Conservation (phyloP, 331 rosid genomes). For the Saraca asoca region DNA sequence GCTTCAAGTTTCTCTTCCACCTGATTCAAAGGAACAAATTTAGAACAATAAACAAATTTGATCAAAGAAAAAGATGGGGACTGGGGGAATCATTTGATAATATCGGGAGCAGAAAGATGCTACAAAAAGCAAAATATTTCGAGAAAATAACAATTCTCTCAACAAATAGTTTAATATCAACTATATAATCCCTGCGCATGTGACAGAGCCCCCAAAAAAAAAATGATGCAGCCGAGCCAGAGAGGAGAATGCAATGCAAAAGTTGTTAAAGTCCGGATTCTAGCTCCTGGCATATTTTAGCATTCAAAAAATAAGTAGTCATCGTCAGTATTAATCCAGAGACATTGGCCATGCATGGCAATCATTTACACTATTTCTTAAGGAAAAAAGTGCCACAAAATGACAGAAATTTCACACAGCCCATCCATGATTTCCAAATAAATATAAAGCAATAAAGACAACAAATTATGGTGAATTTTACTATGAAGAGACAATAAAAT, state of each 20-base stretch:
- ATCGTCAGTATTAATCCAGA: background rate
- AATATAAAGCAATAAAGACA: background rate
- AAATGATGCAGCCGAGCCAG: background rate
- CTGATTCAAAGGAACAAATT: slow-evolving; percentile 46
- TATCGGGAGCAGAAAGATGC: background rate
- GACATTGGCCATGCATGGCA: background rate
- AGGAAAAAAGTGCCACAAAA: slow-evolving; percentile 2
- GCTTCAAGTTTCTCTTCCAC: slow-evolving; percentile 95
- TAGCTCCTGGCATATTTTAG: slow-evolving; percentile 22
- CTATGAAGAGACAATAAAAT: slow-evolving; percentile 11
- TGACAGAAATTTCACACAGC: slow-evolving; percentile 18
- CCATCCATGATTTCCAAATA: background rate
- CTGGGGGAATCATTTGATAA: background rate
- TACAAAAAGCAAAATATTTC: too few relatives aligned
- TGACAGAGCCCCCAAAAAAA: slow-evolving; percentile 16
- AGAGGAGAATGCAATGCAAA: slow-evolving; percentile 15
- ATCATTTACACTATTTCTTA: background rate
- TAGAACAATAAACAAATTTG: slow-evolving; percentile 30
- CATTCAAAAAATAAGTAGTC: background rate
- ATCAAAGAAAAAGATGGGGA: background rate
- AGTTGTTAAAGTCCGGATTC: slow-evolving; percentile 5
- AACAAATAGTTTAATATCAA: slow-evolving; percentile 13
- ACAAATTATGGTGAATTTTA: slow-evolving; percentile 9
- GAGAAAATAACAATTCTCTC: background rate
- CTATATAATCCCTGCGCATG: background rate